These are phyloP conservation scores for Ammopiptanthus mongolicus DNA, from an alignment of 306 rosid genomes.

Conservation along the genomic window DNA sequence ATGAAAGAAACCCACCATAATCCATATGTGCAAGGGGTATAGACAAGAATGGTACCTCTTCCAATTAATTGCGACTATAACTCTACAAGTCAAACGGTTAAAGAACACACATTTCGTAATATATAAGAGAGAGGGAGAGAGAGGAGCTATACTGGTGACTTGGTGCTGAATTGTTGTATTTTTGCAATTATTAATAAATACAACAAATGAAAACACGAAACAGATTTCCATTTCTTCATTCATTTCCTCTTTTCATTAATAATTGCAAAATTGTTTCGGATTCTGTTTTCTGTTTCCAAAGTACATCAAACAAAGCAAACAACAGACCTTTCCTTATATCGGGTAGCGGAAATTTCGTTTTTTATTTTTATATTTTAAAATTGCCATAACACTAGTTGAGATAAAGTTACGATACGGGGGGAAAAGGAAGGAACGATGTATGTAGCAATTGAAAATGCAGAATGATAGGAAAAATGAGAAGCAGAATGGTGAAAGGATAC, in stretches of 20 bases:
- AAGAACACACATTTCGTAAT: conserved; percentile 19
- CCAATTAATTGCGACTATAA: conserved; percentile 89
- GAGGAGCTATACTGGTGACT: not conserved
- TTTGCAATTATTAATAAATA: too few relatives aligned
- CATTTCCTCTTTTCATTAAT: too few relatives aligned
- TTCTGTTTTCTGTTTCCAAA: too few relatives aligned
- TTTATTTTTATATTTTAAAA: not conserved
- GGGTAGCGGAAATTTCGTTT: not conserved
- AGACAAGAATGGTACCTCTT: conserved; percentile 74
- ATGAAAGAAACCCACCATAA: conserved; percentile 63
- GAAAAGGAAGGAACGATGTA: too few relatives aligned
- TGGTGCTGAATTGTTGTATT: not conserved
- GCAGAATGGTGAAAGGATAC: conserved; percentile 62
- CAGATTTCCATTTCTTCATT: too few relatives aligned
- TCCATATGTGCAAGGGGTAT: conserved; percentile 94
- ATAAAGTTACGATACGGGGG: not conserved
- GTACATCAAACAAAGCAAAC: too few relatives aligned
- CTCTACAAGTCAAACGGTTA: conserved; percentile 42
- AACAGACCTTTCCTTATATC: too few relatives aligned
- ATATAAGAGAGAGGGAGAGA: not conserved
- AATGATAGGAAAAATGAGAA: not conserved
- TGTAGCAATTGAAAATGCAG: conserved; percentile 1
- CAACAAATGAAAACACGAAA: too few relatives aligned
- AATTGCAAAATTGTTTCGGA: too few relatives aligned
- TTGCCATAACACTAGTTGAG: not conserved